Percentiles rank a stretch among this genome's conserved stretches.
Conservation (phyloP, 2,329 filamentous ascomycete genomes). For the Diaporthe citri region DNA sequence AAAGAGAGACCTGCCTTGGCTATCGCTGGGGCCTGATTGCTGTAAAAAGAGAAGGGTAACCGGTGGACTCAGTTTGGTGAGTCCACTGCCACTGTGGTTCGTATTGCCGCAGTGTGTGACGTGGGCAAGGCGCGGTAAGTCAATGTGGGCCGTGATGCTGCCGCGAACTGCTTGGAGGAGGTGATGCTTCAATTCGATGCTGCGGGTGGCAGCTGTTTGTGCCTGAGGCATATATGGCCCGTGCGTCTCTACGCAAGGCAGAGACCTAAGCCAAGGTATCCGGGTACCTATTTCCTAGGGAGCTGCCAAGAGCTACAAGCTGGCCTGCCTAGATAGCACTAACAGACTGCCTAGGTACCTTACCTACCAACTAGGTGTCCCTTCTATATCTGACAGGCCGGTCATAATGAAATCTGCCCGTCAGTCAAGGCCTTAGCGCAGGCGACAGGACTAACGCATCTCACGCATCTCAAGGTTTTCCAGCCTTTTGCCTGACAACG, state of each 20-base stretch:
- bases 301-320: constrained; percentile 1
- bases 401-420: constrained; percentile 14
- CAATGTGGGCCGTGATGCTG: constrained; percentile 1
- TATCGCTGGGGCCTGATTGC: constrained; percentile 50
- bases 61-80: constrained; percentile 40
- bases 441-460: constrained; percentile 32
- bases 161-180: background rate
- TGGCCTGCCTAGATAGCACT: background rate
- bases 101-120: constrained; percentile 1
- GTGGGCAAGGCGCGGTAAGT: constrained; percentile 30
- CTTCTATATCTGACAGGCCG: background rate
- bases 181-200: constrained; percentile 21
- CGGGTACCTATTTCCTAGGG: background rate
- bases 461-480: constrained; percentile 59
- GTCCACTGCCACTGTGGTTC: constrained; percentile 25
- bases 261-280: background rate
- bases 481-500: constrained; percentile 65
- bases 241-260: no score
- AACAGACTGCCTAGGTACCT: no score
- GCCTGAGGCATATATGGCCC: constrained; percentile 37
- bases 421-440: constrained; percentile 42
- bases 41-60: constrained; percentile 46
- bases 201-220: background rate
- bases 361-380: background rate
- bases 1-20: constrained; percentile 50